Conservation (phyloP, 352 stramenopile species). For the Phytophthora lateralis region DNA sequence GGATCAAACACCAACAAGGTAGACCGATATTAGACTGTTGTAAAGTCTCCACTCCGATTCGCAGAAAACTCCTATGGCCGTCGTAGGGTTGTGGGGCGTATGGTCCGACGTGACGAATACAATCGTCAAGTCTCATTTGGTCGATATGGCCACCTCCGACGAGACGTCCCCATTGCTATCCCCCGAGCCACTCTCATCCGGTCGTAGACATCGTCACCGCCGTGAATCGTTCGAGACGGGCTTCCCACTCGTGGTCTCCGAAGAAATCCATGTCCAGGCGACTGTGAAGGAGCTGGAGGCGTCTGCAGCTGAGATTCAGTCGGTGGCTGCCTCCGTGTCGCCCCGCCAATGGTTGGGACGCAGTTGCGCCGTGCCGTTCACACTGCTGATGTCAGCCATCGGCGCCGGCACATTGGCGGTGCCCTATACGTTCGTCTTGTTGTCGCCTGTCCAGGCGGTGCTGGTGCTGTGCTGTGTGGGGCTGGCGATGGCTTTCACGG, state of each 20-base stretch:
- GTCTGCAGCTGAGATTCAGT: neutral
- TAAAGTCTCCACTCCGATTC: slow-evolving; percentile 10
- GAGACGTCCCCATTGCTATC: slow-evolving; percentile 39
- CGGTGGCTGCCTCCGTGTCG: slow-evolving; percentile 3
- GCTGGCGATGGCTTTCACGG: slow-evolving; percentile 73
- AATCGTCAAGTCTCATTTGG: slow-evolving; percentile 7
- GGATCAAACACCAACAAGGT: slow-evolving; percentile 1
- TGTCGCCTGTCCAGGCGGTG: slow-evolving; percentile 48
- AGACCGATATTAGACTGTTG: slow-evolving; percentile 10
- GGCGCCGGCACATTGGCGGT: slow-evolving; percentile 60
- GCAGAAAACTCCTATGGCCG: slow-evolving; percentile 19
- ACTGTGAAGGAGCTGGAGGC: slow-evolving; percentile 12
- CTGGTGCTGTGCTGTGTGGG: slow-evolving; percentile 55
- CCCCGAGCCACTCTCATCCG: slow-evolving; percentile 14
- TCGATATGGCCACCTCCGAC: slow-evolving; percentile 16
- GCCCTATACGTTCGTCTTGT: slow-evolving; percentile 71
- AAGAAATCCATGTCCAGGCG: slow-evolving; percentile 22
- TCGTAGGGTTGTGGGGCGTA: slow-evolving; percentile 19
- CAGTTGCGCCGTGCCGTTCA: slow-evolving; percentile 46
- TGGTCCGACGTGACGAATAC: slow-evolving; percentile 29
- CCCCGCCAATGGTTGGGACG: slow-evolving; percentile 30
- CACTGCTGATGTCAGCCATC: slow-evolving; percentile 66
- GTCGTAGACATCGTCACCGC: slow-evolving; percentile 17
- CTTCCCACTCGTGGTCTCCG: slow-evolving; percentile 36
- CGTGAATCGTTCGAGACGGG: slow-evolving; percentile 43